These are phyloP conservation scores for Mycena citricolor DNA, from an alignment of 1,284 basidiomycete species.

Conservation along the genomic window DNA sequence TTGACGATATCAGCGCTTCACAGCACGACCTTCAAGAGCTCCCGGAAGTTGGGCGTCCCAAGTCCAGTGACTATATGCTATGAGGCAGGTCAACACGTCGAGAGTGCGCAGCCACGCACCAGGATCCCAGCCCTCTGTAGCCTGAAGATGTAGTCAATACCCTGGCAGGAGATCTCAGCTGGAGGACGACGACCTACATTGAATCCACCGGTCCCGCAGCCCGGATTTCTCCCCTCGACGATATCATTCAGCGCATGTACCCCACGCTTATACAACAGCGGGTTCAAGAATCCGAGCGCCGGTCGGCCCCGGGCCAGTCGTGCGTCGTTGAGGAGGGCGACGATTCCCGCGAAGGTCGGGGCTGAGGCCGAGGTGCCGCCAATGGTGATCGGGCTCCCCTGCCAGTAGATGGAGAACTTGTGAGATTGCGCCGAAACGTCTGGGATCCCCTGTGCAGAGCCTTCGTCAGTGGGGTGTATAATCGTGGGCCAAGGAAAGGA, in stretches of 20 bases:
- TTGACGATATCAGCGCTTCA: no score
- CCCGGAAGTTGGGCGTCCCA: not conserved
- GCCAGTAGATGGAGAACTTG: constrained; percentile 40
- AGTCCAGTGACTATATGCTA: not conserved
- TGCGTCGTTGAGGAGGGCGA: constrained; percentile 64
- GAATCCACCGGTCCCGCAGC: constrained; percentile 54
- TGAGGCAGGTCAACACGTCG: constrained; percentile 1
- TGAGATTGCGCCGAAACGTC: constrained; percentile 62
- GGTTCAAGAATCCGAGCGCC: constrained; percentile 61
- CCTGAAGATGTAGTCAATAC: constrained; percentile 26
- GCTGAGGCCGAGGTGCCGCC: constrained; percentile 56
- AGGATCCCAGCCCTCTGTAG: constrained; percentile 50
- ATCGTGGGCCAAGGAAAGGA: constrained; percentile 4
- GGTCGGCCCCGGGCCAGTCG: constrained; percentile 42
- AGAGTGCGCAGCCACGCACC: constrained; percentile 25
- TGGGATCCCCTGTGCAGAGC: constrained; percentile 45
- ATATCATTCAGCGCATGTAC: constrained; percentile 50
- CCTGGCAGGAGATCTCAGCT: constrained; percentile 11
- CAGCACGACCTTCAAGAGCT: not conserved
- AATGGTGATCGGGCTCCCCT: constrained; percentile 30
- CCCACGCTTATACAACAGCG: constrained; percentile 48
- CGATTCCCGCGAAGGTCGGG: constrained; percentile 47
- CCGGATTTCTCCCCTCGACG: constrained; percentile 51
- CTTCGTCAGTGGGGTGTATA: not conserved
- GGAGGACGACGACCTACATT: constrained; percentile 30